Percentiles rank a stretch among this genome's conserved stretches.
phyloP scores from a whole-genome alignment of 148 eudicot genomes.

The Nepenthes mirabilis region DNA sequence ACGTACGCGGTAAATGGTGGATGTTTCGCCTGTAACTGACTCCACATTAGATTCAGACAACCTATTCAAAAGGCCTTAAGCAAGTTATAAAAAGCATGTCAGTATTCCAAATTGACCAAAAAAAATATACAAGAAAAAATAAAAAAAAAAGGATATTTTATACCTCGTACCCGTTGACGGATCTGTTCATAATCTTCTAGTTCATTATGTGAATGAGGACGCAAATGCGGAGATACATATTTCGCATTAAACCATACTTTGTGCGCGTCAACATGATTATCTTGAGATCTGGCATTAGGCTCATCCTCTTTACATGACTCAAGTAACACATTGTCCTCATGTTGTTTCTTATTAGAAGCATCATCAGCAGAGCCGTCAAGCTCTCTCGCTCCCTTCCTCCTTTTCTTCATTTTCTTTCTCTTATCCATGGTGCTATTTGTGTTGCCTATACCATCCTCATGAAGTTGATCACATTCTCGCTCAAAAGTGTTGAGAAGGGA shows the following conservation, averaged over 20 bases:
- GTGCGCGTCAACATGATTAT: constrained; percentile 13
- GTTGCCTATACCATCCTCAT: constrained; percentile 9
- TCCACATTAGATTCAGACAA: constrained; percentile 88
- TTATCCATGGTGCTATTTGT: constrained; percentile 7
- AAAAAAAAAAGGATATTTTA: neutral
- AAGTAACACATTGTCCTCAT: constrained; percentile 10
- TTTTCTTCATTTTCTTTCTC: constrained; percentile 26
- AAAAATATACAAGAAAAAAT: neutral
- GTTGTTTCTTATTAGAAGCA: constrained; percentile 4
- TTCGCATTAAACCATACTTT: constrained; percentile 15
- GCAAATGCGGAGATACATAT: constrained; percentile 78
- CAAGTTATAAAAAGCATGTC: constrained; percentile 4
- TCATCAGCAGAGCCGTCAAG: constrained; percentile 10
- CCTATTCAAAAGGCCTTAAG: constrained; percentile 77
- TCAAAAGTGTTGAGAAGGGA: constrained; percentile 31
- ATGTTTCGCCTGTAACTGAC: constrained; percentile 58
- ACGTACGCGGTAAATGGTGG: constrained; percentile 48
- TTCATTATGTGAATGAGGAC: constrained; percentile 41
- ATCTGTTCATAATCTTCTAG: constrained; percentile 45
- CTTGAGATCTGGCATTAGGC: constrained; percentile 10
- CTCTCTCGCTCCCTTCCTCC: constrained; percentile 14
- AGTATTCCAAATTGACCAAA: constrained; percentile 5
- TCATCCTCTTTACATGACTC: constrained; percentile 16
- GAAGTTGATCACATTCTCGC: constrained; percentile 9
- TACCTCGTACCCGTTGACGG: constrained; percentile 75